Conservation (phyloP, 192 early-diverging fungal genomes). For the Lunasporangiospora selenospora region DNA sequence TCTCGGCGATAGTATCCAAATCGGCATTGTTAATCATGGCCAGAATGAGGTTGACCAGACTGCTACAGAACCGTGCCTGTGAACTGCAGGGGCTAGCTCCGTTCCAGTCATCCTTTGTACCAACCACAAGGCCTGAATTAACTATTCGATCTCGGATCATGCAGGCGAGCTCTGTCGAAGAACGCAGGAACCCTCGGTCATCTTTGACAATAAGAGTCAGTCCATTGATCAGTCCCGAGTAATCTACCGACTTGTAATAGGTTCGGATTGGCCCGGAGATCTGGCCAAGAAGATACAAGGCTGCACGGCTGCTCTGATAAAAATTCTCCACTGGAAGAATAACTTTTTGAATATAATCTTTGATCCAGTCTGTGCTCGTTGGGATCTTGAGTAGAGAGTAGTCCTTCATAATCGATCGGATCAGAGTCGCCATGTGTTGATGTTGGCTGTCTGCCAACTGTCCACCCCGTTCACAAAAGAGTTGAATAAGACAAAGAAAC, state of each 20-base stretch:
- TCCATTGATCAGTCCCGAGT: conserved; percentile 54
- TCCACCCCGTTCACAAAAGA: conserved; percentile 51
- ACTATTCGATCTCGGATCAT: conserved; percentile 54
- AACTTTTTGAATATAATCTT: conserved; percentile 54
- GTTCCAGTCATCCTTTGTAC: conserved; percentile 51
- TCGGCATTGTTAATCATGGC: conserved; percentile 55
- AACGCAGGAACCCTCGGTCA: conserved; percentile 31
- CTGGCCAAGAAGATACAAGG: conserved; percentile 17
- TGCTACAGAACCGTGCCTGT: conserved; percentile 48
- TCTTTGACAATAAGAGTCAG: conserved; percentile 45
- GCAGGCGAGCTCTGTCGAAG: conserved; percentile 36
- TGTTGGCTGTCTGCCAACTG: conserved; percentile 53
- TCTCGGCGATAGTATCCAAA: conserved; percentile 50
- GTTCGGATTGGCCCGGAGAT: conserved; percentile 14
- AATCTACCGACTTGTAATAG: conserved; percentile 56
- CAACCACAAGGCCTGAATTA: conserved; percentile 40
- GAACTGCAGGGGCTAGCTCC: conserved; percentile 18
- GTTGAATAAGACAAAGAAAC: conserved; percentile 54
- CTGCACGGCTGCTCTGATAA: conserved; percentile 28
- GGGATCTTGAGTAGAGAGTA: conserved; percentile 46
- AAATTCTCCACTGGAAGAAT: conserved; percentile 27
- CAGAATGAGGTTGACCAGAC: conserved; percentile 56
- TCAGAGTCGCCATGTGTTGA: conserved; percentile 53
- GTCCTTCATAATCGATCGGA: conserved; percentile 55
- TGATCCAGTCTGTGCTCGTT: conserved; percentile 54